Evolutionary conservation across 1,139 yeast genomes (phyloP).

Genomic region (Hemisphaericaspora subhashii): DNA sequence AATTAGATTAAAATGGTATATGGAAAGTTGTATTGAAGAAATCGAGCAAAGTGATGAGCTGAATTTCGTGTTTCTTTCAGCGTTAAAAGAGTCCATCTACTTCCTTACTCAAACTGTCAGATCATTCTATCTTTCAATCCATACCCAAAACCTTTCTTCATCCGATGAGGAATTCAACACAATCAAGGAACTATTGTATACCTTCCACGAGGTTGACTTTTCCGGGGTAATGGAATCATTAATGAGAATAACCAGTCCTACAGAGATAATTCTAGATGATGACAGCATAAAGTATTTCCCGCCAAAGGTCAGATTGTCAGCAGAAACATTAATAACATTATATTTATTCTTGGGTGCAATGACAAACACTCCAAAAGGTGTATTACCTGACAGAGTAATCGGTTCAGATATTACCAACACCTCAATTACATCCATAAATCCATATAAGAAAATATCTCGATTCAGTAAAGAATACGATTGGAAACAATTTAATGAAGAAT

Average conservation of each 20-base stretch:
- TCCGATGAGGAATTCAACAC: constrained; percentile 19
- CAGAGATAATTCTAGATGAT: constrained; percentile 6
- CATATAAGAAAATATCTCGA: constrained; percentile 18
- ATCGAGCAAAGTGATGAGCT: constrained; percentile 16
- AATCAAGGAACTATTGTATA: constrained; percentile 21
- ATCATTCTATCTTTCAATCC: constrained; percentile 19
- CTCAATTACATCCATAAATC: constrained; percentile 21
- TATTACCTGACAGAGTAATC: constrained; percentile 20
- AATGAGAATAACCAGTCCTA: constrained; percentile 25
- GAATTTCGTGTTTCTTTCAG: constrained; percentile 19
- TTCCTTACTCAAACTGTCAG: constrained; percentile 28
- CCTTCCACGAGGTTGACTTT: constrained; percentile 26
- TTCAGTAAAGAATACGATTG: constrained; percentile 15
- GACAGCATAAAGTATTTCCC: constrained; percentile 8
- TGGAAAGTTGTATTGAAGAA: constrained; percentile 18
- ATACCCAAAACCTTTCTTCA: constrained; percentile 12
- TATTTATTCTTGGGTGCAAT: constrained; percentile 28
- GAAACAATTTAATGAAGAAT: constrained; percentile 15
- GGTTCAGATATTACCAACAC: constrained; percentile 31
- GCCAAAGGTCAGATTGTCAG: constrained; percentile 29
- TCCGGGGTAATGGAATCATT: constrained; percentile 23
- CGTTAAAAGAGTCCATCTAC: constrained; percentile 30
- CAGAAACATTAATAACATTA: constrained; percentile 28
- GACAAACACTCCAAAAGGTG: constrained; percentile 22
- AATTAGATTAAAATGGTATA: constrained; percentile 19